Conservation (phyloP, 176 grass and related monocot species). For the Triticum timopheevii region DNA sequence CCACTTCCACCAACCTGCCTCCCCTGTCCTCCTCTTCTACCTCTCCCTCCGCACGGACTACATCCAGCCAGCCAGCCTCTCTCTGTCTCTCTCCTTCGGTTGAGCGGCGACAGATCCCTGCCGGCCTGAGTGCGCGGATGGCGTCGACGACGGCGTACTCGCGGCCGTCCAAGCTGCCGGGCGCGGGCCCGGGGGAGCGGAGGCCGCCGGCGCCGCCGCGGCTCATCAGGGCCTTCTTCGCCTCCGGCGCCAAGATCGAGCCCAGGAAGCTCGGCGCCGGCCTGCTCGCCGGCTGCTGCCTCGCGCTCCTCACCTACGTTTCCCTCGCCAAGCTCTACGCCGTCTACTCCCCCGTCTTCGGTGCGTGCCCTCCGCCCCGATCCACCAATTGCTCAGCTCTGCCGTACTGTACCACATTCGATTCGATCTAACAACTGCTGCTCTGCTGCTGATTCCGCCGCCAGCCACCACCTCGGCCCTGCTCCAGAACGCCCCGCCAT, state of each 20-base stretch:
- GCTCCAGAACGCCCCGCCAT: constrained; percentile 30
- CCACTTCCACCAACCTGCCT: too few species aligned
- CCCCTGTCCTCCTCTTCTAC: background rate
- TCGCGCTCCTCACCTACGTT: constrained; percentile 68
- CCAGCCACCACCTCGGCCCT: constrained; percentile 47
- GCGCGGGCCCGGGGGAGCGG: constrained; percentile 1
- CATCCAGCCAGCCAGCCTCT: background rate
- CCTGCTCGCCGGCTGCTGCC: constrained; percentile 55
- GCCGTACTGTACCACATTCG: background rate
- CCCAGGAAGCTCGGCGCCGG: constrained; percentile 64
- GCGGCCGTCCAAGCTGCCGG: constrained; percentile 32
- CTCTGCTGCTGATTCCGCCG: background rate
- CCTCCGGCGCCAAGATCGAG: constrained; percentile 50
- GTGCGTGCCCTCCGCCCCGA: background rate
- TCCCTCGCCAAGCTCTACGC: constrained; percentile 70
- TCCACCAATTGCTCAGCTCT: background rate
- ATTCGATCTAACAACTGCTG: background rate
- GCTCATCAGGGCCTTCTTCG: constrained; percentile 21
- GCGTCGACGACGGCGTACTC: constrained; percentile 43
- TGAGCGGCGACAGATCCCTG: background rate
- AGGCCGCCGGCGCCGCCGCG: constrained; percentile 30
- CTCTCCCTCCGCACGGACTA: background rate
- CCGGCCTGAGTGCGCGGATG: background rate
- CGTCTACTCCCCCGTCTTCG: constrained; percentile 69
- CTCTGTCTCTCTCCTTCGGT: too few species aligned